phyloP scores from a whole-genome alignment of 139 green algal species.

The Nannochloris sp. region DNA sequence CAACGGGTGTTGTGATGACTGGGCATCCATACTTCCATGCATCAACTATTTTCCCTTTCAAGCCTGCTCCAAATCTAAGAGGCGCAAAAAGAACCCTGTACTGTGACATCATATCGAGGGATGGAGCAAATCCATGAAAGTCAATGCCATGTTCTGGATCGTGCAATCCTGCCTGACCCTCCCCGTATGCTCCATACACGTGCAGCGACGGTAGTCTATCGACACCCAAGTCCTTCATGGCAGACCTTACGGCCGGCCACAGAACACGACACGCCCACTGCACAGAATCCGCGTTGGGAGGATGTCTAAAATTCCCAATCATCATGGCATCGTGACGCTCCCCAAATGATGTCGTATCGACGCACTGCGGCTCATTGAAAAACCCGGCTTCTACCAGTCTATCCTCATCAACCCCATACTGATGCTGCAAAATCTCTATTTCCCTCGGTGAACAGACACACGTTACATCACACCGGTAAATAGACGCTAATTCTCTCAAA shows the following conservation, averaged over 20 bases:
- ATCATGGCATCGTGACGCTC: slow-evolving; percentile 44
- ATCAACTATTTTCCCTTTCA: slow-evolving; percentile 66
- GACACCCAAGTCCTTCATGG: slow-evolving; percentile 14
- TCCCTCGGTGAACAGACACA: slow-evolving; percentile 53
- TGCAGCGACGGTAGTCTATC: slow-evolving; percentile 30
- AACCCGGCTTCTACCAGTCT: slow-evolving; percentile 45
- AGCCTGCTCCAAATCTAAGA: slow-evolving; percentile 49
- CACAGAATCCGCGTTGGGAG: slow-evolving; percentile 50
- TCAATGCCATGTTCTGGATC: slow-evolving; percentile 23
- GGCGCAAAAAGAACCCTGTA: slow-evolving; percentile 47
- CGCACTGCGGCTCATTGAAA: background rate
- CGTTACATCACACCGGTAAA: slow-evolving; percentile 45
- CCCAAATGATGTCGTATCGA: background rate
- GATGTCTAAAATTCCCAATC: slow-evolving; percentile 54
- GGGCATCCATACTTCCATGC: slow-evolving; percentile 46
- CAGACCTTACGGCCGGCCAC: slow-evolving; percentile 35
- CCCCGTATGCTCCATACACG: slow-evolving; percentile 44
- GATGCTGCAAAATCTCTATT: slow-evolving; percentile 21
- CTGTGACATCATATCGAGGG: slow-evolving; percentile 35
- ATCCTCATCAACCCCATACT: slow-evolving; percentile 36
- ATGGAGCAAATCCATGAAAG: slow-evolving; percentile 33
- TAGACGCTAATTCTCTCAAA: slow-evolving; percentile 43
- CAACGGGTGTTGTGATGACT: slow-evolving; percentile 45
- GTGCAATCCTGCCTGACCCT: slow-evolving; percentile 20
- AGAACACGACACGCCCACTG: slow-evolving; percentile 33